These are phyloP conservation scores for Debaryomyces singareniensis DNA, from an alignment of 1,139 yeast genomes.

Conservation along the genomic window DNA sequence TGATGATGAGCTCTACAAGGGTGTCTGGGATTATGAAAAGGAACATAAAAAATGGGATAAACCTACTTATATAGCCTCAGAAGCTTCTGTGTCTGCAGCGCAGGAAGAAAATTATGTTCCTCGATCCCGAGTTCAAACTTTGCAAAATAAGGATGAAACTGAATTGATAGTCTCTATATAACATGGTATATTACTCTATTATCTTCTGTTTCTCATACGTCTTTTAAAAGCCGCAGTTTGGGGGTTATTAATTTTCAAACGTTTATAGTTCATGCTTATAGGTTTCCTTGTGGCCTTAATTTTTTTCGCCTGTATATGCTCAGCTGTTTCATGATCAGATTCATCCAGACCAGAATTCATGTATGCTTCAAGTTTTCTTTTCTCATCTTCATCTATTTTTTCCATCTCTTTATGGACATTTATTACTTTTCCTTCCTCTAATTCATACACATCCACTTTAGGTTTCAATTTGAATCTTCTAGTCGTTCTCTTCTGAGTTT, in stretches of 20 bases:
- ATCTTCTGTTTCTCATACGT: slow-evolving; percentile 8
- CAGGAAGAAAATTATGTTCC: slow-evolving; percentile 1
- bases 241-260: slow-evolving; percentile 40
- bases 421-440: slow-evolving; percentile 24
- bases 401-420: slow-evolving; percentile 38
- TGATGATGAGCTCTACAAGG: slow-evolving; percentile 9
- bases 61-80: slow-evolving; percentile 32
- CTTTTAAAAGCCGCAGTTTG: slow-evolving; percentile 20
- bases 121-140: slow-evolving; percentile 15
- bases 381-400: slow-evolving; percentile 20
- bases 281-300: slow-evolving; percentile 24
- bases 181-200: not conserved
- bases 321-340: slow-evolving; percentile 14
- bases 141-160: slow-evolving; percentile 11
- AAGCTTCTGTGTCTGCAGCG: slow-evolving; percentile 1
- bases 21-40: slow-evolving; percentile 53
- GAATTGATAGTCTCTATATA: slow-evolving; percentile 13
- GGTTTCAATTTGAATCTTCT: slow-evolving; percentile 55
- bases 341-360: slow-evolving; percentile 17
- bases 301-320: slow-evolving; percentile 5
- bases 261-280: slow-evolving; percentile 31
- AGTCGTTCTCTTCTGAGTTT: slow-evolving; percentile 58
- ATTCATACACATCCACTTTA: slow-evolving; percentile 11
- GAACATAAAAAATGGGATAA: slow-evolving; percentile 47
- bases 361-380: slow-evolving; percentile 14